These are phyloP conservation scores for Silene conica DNA, from an alignment of 148 eudicot genomes.

Conservation along the genomic window DNA sequence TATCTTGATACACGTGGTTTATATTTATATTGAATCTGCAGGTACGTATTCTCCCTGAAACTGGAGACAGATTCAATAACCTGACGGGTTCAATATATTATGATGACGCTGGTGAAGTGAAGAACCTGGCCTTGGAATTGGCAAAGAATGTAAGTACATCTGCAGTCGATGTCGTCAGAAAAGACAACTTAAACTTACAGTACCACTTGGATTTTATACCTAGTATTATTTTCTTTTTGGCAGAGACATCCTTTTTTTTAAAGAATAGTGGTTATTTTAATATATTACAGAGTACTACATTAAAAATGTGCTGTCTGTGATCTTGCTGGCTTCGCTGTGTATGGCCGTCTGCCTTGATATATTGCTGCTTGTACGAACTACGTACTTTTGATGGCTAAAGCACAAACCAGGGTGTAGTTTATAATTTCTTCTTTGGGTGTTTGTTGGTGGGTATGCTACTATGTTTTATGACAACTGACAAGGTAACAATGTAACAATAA, in stretches of 20 bases:
- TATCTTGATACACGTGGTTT: constrained; percentile 1
- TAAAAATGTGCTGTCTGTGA: background rate
- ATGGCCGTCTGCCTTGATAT: constrained; percentile 1
- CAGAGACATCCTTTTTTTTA: background rate
- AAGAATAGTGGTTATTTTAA: background rate
- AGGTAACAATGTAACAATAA: background rate
- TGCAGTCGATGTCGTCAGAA: background rate
- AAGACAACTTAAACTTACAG: background rate
- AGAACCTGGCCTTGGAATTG: constrained; percentile 81
- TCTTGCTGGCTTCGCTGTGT: background rate
- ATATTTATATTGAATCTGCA: constrained; percentile 28
- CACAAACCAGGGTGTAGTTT: background rate
- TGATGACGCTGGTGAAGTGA: constrained; percentile 76
- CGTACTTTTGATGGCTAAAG: background rate
- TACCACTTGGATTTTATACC: background rate
- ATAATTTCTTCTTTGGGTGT: background rate
- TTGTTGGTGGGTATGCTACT: background rate
- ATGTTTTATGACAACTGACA: background rate
- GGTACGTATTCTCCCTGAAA: constrained; percentile 89
- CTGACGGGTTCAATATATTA: constrained; percentile 83
- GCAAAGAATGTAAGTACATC: constrained; percentile 53
- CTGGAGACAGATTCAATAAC: constrained; percentile 69
- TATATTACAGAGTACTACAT: background rate
- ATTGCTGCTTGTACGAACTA: background rate
- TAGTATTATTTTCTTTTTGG: background rate